A percentile compares a stretch with the other conserved stretches of the same genome.
Conservation (phyloP, 2,329 filamentous ascomycete genomes). For the Cladobotryum mycophilum region DNA sequence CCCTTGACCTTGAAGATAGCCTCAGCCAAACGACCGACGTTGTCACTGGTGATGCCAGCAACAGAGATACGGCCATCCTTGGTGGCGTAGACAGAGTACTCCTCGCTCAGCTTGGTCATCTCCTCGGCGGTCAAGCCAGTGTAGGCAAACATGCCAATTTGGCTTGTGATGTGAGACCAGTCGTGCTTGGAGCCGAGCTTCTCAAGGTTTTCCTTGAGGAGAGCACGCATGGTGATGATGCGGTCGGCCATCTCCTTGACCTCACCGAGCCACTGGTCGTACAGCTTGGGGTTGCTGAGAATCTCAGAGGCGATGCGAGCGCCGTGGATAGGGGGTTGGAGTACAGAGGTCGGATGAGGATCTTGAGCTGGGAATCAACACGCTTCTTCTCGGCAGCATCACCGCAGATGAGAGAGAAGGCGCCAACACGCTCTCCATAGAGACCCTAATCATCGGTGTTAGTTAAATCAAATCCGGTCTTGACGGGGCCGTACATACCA, state of each 20-base stretch:
- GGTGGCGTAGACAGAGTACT: slow-evolving; percentile 97
- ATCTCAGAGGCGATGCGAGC: slow-evolving; percentile 91
- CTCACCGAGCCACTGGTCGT: slow-evolving; percentile 91
- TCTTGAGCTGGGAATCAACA: slow-evolving; percentile 96
- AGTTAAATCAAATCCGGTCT: neutral
- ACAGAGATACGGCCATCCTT: slow-evolving; percentile 85
- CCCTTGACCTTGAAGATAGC: slow-evolving; percentile 80
- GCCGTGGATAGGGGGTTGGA: slow-evolving; percentile 97
- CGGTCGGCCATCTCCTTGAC: slow-evolving; percentile 99
- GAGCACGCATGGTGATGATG: slow-evolving; percentile 95
- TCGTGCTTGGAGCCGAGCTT: slow-evolving; percentile 92
- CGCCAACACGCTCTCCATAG: slow-evolving; percentile 95
- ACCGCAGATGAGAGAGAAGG: slow-evolving; percentile 86
- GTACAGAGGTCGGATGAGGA: slow-evolving; percentile 92
- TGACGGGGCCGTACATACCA: slow-evolving; percentile 49
- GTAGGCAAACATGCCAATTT: slow-evolving; percentile 99
- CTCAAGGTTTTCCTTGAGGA: slow-evolving; percentile 92
- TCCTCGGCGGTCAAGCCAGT: slow-evolving; percentile 86
- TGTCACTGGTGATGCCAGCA: slow-evolving; percentile 73
- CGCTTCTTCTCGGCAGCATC: slow-evolving; percentile 88
- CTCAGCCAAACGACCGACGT: slow-evolving; percentile 75
- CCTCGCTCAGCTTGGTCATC: slow-evolving; percentile 86
- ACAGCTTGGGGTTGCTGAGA: slow-evolving; percentile 75
- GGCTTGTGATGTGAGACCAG: slow-evolving; percentile 97
- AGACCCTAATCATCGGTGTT: slow-evolving; percentile 57